Evolutionary conservation across 1,284 basidiomycete species (phyloP).

Genomic region (Apiotrichum porosum): DNA sequence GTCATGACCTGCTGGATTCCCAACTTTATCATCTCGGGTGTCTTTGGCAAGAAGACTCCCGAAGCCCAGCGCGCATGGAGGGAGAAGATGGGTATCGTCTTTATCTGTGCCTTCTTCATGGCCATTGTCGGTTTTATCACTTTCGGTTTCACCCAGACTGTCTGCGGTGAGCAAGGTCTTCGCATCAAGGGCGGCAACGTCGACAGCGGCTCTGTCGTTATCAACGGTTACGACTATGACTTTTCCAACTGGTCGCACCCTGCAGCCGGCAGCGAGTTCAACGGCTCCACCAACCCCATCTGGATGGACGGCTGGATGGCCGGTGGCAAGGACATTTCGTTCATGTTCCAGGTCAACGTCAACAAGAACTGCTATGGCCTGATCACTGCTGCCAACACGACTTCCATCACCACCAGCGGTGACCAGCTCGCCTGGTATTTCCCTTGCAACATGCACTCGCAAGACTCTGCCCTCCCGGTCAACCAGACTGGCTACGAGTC

Average conservation of each 20-base stretch:
- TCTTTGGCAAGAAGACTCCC: slow-evolving; percentile 73
- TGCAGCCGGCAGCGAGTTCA: slow-evolving; percentile 58
- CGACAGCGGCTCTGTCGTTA: slow-evolving; percentile 75
- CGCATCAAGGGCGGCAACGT: slow-evolving; percentile 75
- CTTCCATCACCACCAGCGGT: slow-evolving; percentile 56
- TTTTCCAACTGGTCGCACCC: slow-evolving; percentile 83
- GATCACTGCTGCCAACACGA: slow-evolving; percentile 59
- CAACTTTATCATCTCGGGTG: slow-evolving; percentile 58
- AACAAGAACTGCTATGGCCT: slow-evolving; percentile 74
- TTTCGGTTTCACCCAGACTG: slow-evolving; percentile 95
- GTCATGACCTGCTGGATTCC: slow-evolving; percentile 81
- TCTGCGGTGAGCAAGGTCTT: slow-evolving; percentile 74
- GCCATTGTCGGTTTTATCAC: slow-evolving; percentile 93
- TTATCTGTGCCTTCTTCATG: slow-evolving; percentile 77
- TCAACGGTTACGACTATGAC: slow-evolving; percentile 91
- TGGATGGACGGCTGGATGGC: slow-evolving; percentile 70
- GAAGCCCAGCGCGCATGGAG: slow-evolving; percentile 93
- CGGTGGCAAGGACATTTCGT: slow-evolving; percentile 80
- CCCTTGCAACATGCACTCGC: slow-evolving; percentile 83
- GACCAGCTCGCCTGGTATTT: slow-evolving; percentile 76
- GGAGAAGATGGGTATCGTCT: slow-evolving; percentile 93
- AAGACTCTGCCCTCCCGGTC: slow-evolving; percentile 60
- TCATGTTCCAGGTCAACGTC: slow-evolving; percentile 87
- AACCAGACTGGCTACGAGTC: slow-evolving; percentile 67
- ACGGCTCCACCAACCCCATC: slow-evolving; percentile 75